Evolutionary conservation across 768 basidiomycete genomes (phyloP).

Genomic region (Gloeopeniophorella convolvens): DNA sequence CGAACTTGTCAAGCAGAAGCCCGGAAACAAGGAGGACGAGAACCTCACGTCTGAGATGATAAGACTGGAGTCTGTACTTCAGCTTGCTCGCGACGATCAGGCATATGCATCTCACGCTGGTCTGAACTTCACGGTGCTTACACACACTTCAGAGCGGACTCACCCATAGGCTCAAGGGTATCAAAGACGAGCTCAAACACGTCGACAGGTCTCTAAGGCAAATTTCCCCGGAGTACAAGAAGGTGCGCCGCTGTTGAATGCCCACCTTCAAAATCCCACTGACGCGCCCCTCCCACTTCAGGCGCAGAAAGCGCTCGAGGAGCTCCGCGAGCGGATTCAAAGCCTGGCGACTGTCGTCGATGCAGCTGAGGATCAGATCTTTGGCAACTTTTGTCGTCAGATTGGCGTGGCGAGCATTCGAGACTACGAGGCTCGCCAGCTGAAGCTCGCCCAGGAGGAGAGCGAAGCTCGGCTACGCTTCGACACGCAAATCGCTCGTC

Average conservation of each 20-base stretch:
- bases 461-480: conserved; percentile 77
- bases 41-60: conserved; percentile 67
- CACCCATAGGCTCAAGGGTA: conserved; percentile 66
- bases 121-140: neutral
- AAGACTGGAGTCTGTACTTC: conserved; percentile 70
- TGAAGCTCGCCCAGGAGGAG: conserved; percentile 84
- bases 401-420: conserved; percentile 80
- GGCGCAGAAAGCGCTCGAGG: conserved; percentile 47
- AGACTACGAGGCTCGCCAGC: conserved; percentile 89
- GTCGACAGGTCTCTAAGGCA: conserved; percentile 64
- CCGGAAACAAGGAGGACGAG: conserved; percentile 81
- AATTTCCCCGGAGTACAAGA: conserved; percentile 61
- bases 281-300: conserved; percentile 25
- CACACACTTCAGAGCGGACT: conserved; percentile 54
- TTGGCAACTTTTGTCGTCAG: conserved; percentile 67
- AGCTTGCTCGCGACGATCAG: conserved; percentile 75
- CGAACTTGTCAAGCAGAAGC: conserved; percentile 80
- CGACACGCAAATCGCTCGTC: conserved; percentile 78
- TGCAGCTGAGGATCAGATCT: conserved; percentile 74
- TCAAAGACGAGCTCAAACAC: conserved; percentile 81
- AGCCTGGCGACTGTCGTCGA: conserved; percentile 54
- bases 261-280: neutral
- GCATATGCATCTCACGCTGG: conserved; percentile 37
- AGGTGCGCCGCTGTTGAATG: conserved; percentile 36
- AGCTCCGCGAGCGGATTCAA: conserved; percentile 49